phyloP scores from a whole-genome alignment of 345 rosid species.

The Pugionium dolabratum region DNA sequence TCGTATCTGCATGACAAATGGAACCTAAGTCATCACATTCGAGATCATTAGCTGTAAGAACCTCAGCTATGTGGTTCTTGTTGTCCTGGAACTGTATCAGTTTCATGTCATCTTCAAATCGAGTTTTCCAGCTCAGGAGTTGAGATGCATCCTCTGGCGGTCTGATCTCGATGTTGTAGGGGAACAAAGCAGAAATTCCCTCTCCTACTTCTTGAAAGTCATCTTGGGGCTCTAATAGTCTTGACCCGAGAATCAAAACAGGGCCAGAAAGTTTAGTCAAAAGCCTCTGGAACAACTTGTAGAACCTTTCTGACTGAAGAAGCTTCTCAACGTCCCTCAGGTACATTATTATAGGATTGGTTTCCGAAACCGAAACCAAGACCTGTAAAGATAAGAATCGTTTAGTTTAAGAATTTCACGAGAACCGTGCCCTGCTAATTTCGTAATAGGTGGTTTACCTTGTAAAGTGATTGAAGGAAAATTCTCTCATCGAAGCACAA shows the following conservation, averaged over 20 bases:
- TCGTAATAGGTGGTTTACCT: conserved; percentile 49
- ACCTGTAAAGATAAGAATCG: conserved; percentile 48
- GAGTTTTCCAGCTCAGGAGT: conserved; percentile 79
- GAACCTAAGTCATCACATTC: conserved; percentile 88
- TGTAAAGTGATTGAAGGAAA: conserved; percentile 83
- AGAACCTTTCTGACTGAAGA: conserved; percentile 73
- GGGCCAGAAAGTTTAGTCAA: conserved; percentile 73
- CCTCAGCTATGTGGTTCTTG: conserved; percentile 90
- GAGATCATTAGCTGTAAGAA: conserved; percentile 84
- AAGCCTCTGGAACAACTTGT: conserved; percentile 63
- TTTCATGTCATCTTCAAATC: conserved; percentile 92
- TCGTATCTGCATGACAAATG: conserved; percentile 78
- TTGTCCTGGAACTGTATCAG: conserved; percentile 81
- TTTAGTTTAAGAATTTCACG: not conserved
- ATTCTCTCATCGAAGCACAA: conserved; percentile 85
- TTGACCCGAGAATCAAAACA: conserved; percentile 84
- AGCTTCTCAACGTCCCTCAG: conserved; percentile 85
- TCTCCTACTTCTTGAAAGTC: conserved; percentile 71
- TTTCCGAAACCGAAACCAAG: conserved; percentile 72
- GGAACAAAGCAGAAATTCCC: conserved; percentile 62
- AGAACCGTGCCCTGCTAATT: not conserved
- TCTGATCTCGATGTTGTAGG: conserved; percentile 76
- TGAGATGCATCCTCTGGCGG: conserved; percentile 84
- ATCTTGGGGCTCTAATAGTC: conserved; percentile 68
- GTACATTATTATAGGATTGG: conserved; percentile 67